Evolutionary conservation across 2,329 filamentous ascomycete genomes (phyloP), one percentile per base, ranked within the genome.

Genomic region (Talaromyces sp.): DNA sequence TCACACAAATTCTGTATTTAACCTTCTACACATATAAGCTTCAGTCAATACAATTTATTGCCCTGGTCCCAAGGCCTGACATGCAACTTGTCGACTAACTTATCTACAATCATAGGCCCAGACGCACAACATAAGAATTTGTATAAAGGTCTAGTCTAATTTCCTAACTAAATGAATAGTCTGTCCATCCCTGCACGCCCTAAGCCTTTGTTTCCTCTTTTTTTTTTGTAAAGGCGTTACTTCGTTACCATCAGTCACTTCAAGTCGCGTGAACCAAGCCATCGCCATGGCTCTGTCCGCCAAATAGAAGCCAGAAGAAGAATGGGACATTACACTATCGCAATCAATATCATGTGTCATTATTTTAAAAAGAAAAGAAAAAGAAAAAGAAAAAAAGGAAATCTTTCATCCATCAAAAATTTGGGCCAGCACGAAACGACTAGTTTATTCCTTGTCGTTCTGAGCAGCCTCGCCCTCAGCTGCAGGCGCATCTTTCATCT

Each of bases 401-500:
- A 19, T 32, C 25, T 15, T 36, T 36, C 52, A 36, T 55, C 52
- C 22, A n/a, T 15, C 25, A 32, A 36, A 32, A n/a, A 19, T 30
- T n/a, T 19, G 30, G 22, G 27, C 51, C 27, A n/a, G 22, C n/a
- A 28, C 15, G 30, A 22, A 28, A 13, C 3, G 17, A 32, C 17
- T 13, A 19, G 15, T 32, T 27, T 36, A 32, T n/a, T 36, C 27
- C 27, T 55, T n/a, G 52, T 44, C 30, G 25, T 15, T 55, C 53
- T 55, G 30, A 30, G 56, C 56, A 15, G 74, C 70, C 64, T 74
- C 72, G 51, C 63, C 62, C 65, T 73, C 73, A 60, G 80, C 79
- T 30, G 67, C 71, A 28, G 80, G 77, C 52, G 83, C 84, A 69
- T 88, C 85, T 69, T 84, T 82, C 85, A 87, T 88, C 73, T 87